Evolutionary conservation across 441 rosid species (phyloP), one percentile per base, ranked within the genome.

Genomic region (Gossypium davidsonii): DNA sequence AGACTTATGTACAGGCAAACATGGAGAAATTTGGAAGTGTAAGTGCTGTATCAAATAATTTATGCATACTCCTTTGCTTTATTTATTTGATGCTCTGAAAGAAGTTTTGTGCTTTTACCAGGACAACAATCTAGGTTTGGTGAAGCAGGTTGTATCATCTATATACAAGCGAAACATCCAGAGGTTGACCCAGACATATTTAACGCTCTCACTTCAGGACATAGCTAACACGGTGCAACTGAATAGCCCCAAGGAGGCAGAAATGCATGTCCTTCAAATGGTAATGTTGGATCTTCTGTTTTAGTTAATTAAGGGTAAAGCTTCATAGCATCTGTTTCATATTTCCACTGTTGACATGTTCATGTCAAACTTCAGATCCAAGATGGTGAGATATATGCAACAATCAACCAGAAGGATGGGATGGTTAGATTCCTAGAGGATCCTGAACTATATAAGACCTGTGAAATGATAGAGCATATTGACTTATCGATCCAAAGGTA

Each of bases 211-310:
- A 51, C 97, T 96, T 70, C 92, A 96, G 90, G 99, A 93, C 77
- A 96, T 93, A 76, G 97, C 98, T 73, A 86, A 80, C 85, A 87
- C 85, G 15, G 99, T 96, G 80, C 89, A 89, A 75, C 86, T 96
- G 73, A 85, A 73, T 74, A 82, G 87, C 70, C 78, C 97, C 2
- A 96, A 93, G 82, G 99, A 91, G 84, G 99, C 97, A 34, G 99
- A 96, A 82, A 93, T 87, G 94, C 99, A 89, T 78, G 97, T 96
- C 77, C 99, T 96, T 70, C 99, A 91, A 84, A 96, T 96, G 99
- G 97, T 96, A 85, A 64, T 70, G 61, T 69, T 64, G 71, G 53
- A 60, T 23, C 21, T 21, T 60, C 66, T 61, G 66, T 42, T 53
- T 14, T 42, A 15, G 52, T 42, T 56, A 9, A 63, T 59, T 65